Conservation (phyloP, 2,329 filamentous ascomycete genomes). For the Fusarium zealandicum region DNA sequence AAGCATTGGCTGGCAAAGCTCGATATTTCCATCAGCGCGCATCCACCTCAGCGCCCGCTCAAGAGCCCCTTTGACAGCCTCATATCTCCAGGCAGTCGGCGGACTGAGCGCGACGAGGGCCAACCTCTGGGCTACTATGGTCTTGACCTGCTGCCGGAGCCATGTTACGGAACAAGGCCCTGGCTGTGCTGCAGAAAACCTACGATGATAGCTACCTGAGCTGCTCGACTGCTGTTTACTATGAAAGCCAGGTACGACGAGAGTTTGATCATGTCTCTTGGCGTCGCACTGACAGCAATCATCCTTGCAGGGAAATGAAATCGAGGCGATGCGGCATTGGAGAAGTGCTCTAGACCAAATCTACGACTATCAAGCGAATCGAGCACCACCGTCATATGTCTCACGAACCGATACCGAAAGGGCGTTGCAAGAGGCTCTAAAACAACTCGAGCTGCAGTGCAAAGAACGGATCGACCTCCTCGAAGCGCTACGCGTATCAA, state of each 20-base stretch:
- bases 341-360: conserved; percentile 87
- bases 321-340: conserved; percentile 91
- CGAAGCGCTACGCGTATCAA: conserved; percentile 77
- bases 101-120: conserved; percentile 27
- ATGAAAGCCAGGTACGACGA: conserved; percentile 80
- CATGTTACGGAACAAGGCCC: conserved; percentile 63
- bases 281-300: conserved; percentile 14
- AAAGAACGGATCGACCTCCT: conserved; percentile 91
- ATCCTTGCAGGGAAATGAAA: conserved; percentile 77
- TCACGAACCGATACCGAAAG: conserved; percentile 84
- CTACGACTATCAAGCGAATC: conserved; percentile 82
- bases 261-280: neutral
- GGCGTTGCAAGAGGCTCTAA: conserved; percentile 80
- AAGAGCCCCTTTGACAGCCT: conserved; percentile 12
- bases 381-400: conserved; percentile 71
- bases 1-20: conserved; percentile 6
- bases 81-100: conserved; percentile 17
- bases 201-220: conserved; percentile 96
- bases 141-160: conserved; percentile 39
- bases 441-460: conserved; percentile 86
- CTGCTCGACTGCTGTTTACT: conserved; percentile 95
- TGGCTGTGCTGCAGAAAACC: conserved; percentile 88
- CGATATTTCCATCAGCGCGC: conserved; percentile 8
- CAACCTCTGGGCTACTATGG: conserved; percentile 42
- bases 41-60: neutral